These are phyloP conservation scores for Funneliformis mosseae DNA, from an alignment of 192 early-diverging fungal genomes.

Conservation along the genomic window DNA sequence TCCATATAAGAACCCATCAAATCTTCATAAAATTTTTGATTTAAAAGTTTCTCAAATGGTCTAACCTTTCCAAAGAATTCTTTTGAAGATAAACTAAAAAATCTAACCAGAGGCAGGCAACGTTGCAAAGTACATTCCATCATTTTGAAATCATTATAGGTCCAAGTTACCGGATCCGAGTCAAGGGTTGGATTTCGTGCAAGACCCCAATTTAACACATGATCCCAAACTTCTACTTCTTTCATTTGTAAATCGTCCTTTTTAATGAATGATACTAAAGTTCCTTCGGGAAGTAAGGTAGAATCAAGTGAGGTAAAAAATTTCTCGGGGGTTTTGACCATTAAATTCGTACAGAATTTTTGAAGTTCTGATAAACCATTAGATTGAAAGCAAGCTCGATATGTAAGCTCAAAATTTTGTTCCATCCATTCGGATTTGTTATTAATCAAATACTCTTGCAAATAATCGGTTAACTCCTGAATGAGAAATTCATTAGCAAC, in stretches of 20 bases:
- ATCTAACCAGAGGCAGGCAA: neutral
- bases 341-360: neutral
- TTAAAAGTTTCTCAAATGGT: neutral
- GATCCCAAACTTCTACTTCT: neutral
- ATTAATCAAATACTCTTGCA: neutral
- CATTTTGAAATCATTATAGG: neutral
- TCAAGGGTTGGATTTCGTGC: neutral
- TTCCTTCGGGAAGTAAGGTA: neutral
- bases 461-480: neutral
- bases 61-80: neutral
- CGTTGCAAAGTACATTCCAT: neutral
- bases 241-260: neutral
- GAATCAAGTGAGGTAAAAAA: neutral
- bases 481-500: neutral
- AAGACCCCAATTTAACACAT: constrained; percentile 4
- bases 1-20: neutral
- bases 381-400: neutral
- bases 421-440: neutral
- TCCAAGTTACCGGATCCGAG: neutral
- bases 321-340: neutral
- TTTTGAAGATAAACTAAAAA: neutral
- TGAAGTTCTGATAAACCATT: neutral
- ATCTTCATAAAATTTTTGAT: neutral
- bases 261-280: neutral
- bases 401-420: neutral